phyloP scores from a whole-genome alignment of 2,329 filamentous ascomycete genomes.

The Pyrenophora tritici-repentis region DNA sequence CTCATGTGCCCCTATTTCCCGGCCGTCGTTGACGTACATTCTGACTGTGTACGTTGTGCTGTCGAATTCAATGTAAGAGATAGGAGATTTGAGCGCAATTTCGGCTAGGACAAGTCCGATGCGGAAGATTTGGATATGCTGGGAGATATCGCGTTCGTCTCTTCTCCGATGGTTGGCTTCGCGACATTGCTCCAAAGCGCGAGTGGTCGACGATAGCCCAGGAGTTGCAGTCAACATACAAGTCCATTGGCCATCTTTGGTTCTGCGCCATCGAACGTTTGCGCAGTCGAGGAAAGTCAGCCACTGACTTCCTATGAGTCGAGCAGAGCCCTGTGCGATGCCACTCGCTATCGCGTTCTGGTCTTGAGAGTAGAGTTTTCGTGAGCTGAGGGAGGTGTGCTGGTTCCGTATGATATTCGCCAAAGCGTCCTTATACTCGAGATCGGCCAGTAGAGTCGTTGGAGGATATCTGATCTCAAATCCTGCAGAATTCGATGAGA shows the following conservation, averaged over 20 bases:
- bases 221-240: slow-evolving; percentile 29
- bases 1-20: slow-evolving; percentile 22
- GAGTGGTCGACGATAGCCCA: slow-evolving; percentile 17
- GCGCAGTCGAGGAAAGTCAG: slow-evolving; percentile 26
- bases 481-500: slow-evolving; percentile 18
- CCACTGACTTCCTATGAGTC: slow-evolving; percentile 34
- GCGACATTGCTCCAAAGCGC: slow-evolving; percentile 20
- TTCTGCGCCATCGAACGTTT: slow-evolving; percentile 34
- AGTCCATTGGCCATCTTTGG: slow-evolving; percentile 24
- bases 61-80: slow-evolving; percentile 26
- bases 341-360: slow-evolving; percentile 31
- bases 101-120: slow-evolving; percentile 34
- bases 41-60: slow-evolving; percentile 9
- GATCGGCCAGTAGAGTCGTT: slow-evolving; percentile 22
- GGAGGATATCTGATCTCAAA: slow-evolving; percentile 30
- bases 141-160: slow-evolving; percentile 19
- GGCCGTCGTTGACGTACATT: slow-evolving; percentile 20
- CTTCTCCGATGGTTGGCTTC: slow-evolving; percentile 7
- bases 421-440: slow-evolving; percentile 32
- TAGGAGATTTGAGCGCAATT: slow-evolving; percentile 25
- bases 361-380: slow-evolving; percentile 31
- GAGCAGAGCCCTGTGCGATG: slow-evolving; percentile 27
- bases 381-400: slow-evolving; percentile 21
- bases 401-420: slow-evolving; percentile 22
- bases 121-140: slow-evolving; percentile 34